A percentile compares a stretch with the other conserved stretches of the same genome.
phyloP scores from a whole-genome alignment of 2,329 filamentous ascomycete genomes.

The Cordyceps farinosa region DNA sequence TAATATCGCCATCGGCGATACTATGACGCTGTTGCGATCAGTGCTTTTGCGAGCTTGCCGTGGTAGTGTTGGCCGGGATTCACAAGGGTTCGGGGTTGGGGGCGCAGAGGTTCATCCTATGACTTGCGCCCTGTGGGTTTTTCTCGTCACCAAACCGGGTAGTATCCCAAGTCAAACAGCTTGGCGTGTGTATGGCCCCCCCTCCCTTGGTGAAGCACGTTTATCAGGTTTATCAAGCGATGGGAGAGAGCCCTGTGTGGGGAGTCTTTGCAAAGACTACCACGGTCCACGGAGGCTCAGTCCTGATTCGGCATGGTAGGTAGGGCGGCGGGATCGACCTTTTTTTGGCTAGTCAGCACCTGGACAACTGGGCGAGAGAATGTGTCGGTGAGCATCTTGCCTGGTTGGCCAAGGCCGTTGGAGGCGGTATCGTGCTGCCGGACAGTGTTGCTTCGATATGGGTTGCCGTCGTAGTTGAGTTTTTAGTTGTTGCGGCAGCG shows the following conservation, averaged over 20 bases:
- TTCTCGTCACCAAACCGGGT: neutral
- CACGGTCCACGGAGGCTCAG: neutral
- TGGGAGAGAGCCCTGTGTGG: neutral
- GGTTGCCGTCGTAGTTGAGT: neutral
- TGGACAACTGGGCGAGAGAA: neutral
- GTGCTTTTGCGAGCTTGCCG: neutral
- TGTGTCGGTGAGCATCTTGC: neutral
- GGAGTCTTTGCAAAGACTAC: neutral
- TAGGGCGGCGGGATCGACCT: conserved; percentile 11
- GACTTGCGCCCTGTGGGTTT: neutral
- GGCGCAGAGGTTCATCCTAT: neutral
- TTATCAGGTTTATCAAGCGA: neutral
- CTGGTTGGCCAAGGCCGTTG: neutral
- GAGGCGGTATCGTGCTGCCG: neutral
- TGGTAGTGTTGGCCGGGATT: neutral
- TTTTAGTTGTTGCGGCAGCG: neutral
- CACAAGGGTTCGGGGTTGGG: neutral
- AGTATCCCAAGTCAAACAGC: neutral
- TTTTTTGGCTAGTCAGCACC: neutral
- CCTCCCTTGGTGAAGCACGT: neutral
- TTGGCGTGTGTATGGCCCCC: neutral
- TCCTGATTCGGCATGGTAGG: neutral
- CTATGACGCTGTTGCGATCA: neutral
- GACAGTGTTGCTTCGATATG: neutral
- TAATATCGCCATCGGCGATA: neutral